phyloP scores from a whole-genome alignment of 371 early-diverging fungal genomes.

The Mortierella sp. region DNA sequence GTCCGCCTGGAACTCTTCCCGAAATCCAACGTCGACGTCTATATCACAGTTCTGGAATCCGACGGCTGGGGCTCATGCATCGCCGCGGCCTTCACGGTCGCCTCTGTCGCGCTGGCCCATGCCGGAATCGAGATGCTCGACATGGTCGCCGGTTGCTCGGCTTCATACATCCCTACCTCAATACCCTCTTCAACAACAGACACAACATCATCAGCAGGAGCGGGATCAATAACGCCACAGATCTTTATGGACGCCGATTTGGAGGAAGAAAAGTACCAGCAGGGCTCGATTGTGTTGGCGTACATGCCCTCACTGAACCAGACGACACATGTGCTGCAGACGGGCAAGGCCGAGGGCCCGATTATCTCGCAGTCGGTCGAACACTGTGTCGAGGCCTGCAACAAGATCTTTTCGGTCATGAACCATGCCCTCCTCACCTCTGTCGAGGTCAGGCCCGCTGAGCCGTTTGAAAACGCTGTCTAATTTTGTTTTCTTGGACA shows the following conservation, averaged over 20 bases:
- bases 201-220: slow-evolving; percentile 23
- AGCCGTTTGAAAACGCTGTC: too few relatives aligned
- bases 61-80: slow-evolving; percentile 86
- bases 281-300: slow-evolving; percentile 81
- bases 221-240: slow-evolving; percentile 58
- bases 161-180: slow-evolving; percentile 61
- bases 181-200: slow-evolving; percentile 9
- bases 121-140: slow-evolving; percentile 97
- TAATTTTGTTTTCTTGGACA: too few relatives aligned
- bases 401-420: slow-evolving; percentile 87
- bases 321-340: slow-evolving; percentile 88
- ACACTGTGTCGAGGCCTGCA: slow-evolving; percentile 85
- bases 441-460: slow-evolving; percentile 33
- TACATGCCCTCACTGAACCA: slow-evolving; percentile 92
- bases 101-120: slow-evolving; percentile 90
- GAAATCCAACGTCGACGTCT: slow-evolving; percentile 91
- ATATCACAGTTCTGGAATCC: slow-evolving; percentile 87
- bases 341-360: slow-evolving; percentile 75
- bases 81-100: slow-evolving; percentile 89
- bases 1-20: slow-evolving; percentile 88
- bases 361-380: slow-evolving; percentile 78
- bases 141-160: slow-evolving; percentile 87
- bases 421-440: slow-evolving; percentile 58
- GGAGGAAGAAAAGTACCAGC: slow-evolving; percentile 77
- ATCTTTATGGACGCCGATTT: slow-evolving; percentile 80